Evolutionary conservation across 2,329 filamentous ascomycete genomes (phyloP).

Genomic region (Phyllosticta citriasiana): DNA sequence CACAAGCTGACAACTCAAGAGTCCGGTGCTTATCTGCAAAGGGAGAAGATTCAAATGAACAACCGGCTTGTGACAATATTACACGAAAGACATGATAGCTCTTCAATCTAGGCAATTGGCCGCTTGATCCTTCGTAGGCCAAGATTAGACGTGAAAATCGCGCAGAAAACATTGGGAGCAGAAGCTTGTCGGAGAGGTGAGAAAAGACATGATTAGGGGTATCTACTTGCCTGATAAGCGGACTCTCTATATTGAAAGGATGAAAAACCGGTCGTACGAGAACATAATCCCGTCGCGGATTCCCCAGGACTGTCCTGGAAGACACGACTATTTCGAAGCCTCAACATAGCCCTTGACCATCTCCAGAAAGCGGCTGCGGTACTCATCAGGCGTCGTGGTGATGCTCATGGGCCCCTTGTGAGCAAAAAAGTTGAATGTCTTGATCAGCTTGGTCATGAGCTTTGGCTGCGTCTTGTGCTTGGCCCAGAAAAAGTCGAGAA

Average conservation of each 20-base stretch:
- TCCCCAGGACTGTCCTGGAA: neutral
- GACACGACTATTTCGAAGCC: neutral
- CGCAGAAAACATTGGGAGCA: too few species aligned
- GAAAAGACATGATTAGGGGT: neutral
- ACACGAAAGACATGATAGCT: neutral
- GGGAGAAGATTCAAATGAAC: too few species aligned
- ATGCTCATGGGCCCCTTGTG: conserved; percentile 64
- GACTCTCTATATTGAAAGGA: neutral
- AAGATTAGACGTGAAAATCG: neutral
- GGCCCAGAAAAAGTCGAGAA: conserved; percentile 72
- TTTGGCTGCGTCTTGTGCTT: conserved; percentile 59
- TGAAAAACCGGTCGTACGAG: neutral
- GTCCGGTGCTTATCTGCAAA: too few species aligned
- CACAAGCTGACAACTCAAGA: neutral
- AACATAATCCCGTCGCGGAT: neutral
- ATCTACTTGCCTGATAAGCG: neutral
- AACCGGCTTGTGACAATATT: neutral
- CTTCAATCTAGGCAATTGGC: neutral
- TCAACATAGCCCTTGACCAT: conserved; percentile 38
- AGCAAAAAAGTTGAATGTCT: conserved; percentile 52
- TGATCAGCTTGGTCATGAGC: conserved; percentile 56
- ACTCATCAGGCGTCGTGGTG: conserved; percentile 59
- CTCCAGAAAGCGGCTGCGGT: conserved; percentile 46
- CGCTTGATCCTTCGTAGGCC: neutral
- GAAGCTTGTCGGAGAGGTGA: neutral